Evolutionary conservation across 345 rosid genomes (phyloP).

Genomic region (Eucalyptus regnans): DNA sequence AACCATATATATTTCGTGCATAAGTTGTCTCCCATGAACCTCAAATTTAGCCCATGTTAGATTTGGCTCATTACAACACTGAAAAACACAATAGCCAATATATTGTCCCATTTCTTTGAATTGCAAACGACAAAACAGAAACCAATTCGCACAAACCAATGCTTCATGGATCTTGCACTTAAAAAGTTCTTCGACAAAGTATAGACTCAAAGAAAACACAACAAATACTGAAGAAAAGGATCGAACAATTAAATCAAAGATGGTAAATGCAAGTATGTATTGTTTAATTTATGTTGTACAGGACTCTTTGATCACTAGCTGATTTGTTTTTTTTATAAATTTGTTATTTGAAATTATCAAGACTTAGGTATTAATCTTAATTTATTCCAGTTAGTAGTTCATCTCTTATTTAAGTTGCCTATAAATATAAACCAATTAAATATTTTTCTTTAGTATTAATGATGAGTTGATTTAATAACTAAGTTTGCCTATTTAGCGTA

Average conservation of each 20-base stretch:
- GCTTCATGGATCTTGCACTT: not conserved
- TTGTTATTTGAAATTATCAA: not conserved
- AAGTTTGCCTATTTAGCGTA: no score
- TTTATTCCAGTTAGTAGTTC: fast-evolving
- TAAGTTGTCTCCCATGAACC: not conserved
- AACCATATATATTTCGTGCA: no score
- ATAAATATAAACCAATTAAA: no score
- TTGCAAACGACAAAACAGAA: fast-evolving
- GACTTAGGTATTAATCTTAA: not conserved
- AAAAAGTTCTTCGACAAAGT: fast-evolving
- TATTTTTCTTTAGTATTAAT: no score
- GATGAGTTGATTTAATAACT: no score
- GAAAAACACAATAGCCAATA: not conserved
- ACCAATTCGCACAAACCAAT: not conserved
- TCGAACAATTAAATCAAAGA: not conserved
- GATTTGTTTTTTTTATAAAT: no score
- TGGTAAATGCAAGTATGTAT: fast-evolving
- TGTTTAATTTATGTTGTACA: not conserved
- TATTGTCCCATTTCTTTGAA: not conserved
- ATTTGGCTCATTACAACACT: not conserved
- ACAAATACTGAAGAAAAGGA: not conserved
- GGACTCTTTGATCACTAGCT: not conserved
- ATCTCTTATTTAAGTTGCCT: no score
- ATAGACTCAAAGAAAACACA: not conserved
- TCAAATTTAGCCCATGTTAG: not conserved